Base-by-base conservation (phyloP, 2,329 filamentous ascomycete genomes). In the Ceratocystis huliohia region DNA sequence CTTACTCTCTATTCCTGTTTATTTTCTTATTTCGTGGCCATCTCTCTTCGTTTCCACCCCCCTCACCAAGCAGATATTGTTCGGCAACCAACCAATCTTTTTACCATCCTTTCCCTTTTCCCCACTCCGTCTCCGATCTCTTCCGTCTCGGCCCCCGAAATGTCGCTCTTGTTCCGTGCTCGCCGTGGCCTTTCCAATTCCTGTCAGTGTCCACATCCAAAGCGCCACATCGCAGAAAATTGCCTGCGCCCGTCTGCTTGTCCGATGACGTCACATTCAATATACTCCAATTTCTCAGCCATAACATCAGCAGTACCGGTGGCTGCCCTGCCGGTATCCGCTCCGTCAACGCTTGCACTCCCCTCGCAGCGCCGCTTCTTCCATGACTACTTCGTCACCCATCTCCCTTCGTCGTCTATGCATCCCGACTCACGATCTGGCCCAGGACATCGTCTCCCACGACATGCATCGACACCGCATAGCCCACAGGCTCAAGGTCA, bases 311-410 rank as follows among this genome's bases (percentile, higher is more conserved):
- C 37, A 13, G 15, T 46, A 28, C 22, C 44, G 17, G 17, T 53
- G 44, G 2, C 17, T 41, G 20, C 7, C 2, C 15, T n/a, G 8
- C 45, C 37, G 10, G 37, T 41, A 41, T 41, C 37, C 37, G 37
- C 37, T 15, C 10, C 3, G 10, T 15, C 10, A 41, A 13, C 37
- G 37, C 37, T 15, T 41, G 37, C 37, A 41, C 37, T 41, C 37
- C 37, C 53, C 22, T 7, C 15, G 5, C 63, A 61, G 10, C 78
- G 76, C 64, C 82, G 83, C 61, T 75, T 76, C 69, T 97, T 97
- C 75, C 91, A 96, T 78, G 91, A 95, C 72, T 97, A 99, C 79
- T 99, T 99, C 75, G 90, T 97, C 68, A 96, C 94, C 7, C 91
- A 96, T 75, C 83, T 99, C 1, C 93, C 94, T 3, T 96, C 91